Evolutionary conservation across 2,329 filamentous ascomycete species (phyloP).

Genomic region (Diplocarpon mali): DNA sequence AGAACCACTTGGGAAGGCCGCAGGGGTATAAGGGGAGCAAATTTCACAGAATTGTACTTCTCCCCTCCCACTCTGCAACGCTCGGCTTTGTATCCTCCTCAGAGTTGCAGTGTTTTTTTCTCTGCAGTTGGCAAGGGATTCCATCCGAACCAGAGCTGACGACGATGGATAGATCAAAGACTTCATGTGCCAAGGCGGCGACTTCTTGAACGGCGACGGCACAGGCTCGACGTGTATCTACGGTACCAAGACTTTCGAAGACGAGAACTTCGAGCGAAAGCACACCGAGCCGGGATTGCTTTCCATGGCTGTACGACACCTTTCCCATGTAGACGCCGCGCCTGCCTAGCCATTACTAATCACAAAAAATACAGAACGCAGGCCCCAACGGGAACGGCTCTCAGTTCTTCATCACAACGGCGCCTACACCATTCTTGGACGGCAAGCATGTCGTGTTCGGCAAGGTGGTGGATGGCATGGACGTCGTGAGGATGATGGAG

Average conservation of each 20-base stretch:
- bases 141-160: neutral
- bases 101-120: no score
- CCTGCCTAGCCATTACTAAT: no score
- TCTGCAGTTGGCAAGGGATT: neutral
- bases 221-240: slow-evolving; percentile 85
- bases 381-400: slow-evolving; percentile 89
- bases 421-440: slow-evolving; percentile 77
- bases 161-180: slow-evolving; percentile 59
- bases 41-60: slow-evolving; percentile 81
- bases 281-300: slow-evolving; percentile 73
- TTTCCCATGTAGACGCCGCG: neutral
- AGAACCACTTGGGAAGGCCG: slow-evolving; percentile 62
- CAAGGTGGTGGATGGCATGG: slow-evolving; percentile 78
- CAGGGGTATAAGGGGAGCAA: slow-evolving; percentile 92
- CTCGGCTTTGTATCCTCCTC: slow-evolving; percentile 4
- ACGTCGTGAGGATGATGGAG: slow-evolving; percentile 87
- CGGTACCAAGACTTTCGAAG: slow-evolving; percentile 70
- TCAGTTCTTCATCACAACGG: slow-evolving; percentile 96
- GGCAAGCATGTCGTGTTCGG: slow-evolving; percentile 95
- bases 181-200: slow-evolving; percentile 96
- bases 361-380: slow-evolving; percentile 50
- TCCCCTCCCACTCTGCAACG: neutral
- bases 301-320: slow-evolving; percentile 76
- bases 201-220: slow-evolving; percentile 89
- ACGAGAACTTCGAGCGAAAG: slow-evolving; percentile 78